Base-by-base conservation (phyloP, 2,329 filamentous ascomycete genomes). In the Beauveria medogensis region DNA sequence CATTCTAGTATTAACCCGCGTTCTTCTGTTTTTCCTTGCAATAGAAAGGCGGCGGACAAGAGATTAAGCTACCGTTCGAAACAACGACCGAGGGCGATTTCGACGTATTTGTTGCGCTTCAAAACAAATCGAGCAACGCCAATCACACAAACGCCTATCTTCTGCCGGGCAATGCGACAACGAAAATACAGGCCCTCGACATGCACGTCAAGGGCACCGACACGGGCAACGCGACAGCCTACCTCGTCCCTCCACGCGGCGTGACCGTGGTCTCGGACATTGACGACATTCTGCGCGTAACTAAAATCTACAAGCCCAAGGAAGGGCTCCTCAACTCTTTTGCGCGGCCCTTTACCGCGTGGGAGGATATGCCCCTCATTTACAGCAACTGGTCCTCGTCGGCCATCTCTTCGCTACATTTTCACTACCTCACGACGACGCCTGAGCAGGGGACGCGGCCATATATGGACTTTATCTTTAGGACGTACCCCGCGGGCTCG, bases 391-490 rank as follows among this genome's bases (percentile, higher is more conserved):
- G 89, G 88, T 85, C 82, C 1, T 74, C 75, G n/a, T 82, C 79
- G 3, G 14, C 40, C 16, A 22, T 47, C 24, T 90, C 16, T 81
- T 83, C 0, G 81, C 78, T 86, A 64, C 89, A 92, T 71, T 92
- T 92, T 77, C 89, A 92, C 74, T 92, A 92, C 74, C 78, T 92
- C 22, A 92, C 89, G 0, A 92, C 89, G 0, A 91, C 89, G 0
- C 89, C 89, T 0, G 89, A 92, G 73, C 89, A 92, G 71, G 81
- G 85, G 5, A 91, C 89, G 0, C 79, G 89, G 47, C 88, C 86
- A 65, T 92, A 92, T 75, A 91, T 91, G 88, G 81, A 88, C 63
- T 88, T 88, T 73, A 91, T 92, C 71, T 92, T 89, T 78, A 82
- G 84, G 68, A 90, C 82, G 7, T 92, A 92, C 70, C 90, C 90